Base-by-base conservation (phyloP, 805 yeast species). In the Candida schatavii region DNA sequence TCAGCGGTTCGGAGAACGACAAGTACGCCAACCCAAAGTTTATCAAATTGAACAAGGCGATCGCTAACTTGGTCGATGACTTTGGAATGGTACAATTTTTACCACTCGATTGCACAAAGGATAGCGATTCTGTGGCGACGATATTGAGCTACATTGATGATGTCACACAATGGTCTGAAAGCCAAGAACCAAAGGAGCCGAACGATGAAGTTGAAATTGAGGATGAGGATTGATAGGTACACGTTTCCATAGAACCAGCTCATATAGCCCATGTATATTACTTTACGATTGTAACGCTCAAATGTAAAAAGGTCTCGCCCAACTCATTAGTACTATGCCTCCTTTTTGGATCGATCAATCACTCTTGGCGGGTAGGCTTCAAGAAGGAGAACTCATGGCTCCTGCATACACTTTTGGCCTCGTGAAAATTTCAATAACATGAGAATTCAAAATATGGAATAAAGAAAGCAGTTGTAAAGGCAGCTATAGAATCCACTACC, bases 41-140 rank as follows among this genome's bases (percentile, higher is more conserved):
- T 56, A 75, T 81, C 29, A 78, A 72, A 46, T 73, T 93, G 45
- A 91, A 88, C 59, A 77, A 77, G 51, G 77, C 90, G 13, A 89
- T 93, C 51, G 97, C 97, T 0, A 81, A 85, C 48, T 70, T 93
- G 50, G 95, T 90, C 27, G 98, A 93, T 57, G 99, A 93, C 55
- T 93, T 93, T 61, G 99, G 99, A 5, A 93, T 93, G 99, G 97
- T 93, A 2, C 97, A 93, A 59, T 93, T 89, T 57, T 67, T 93
- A 49, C 98, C 99, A 0, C 72, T 93, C 48, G 95, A 89, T 56
- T 77, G 82, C 49, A 61, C 72, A 22, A 72, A 73, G 53, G 84
- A 81, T 35, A 81, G 88, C 37, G 88, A 82, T 33, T 78, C 88
- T 37, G 83, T 93, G 18, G 79, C 83, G 10, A 83, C 89, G 0